These are phyloP conservation scores for Hydrangea macrophylla DNA, from an alignment of 148 eudicot genomes.

Conservation along the genomic window DNA sequence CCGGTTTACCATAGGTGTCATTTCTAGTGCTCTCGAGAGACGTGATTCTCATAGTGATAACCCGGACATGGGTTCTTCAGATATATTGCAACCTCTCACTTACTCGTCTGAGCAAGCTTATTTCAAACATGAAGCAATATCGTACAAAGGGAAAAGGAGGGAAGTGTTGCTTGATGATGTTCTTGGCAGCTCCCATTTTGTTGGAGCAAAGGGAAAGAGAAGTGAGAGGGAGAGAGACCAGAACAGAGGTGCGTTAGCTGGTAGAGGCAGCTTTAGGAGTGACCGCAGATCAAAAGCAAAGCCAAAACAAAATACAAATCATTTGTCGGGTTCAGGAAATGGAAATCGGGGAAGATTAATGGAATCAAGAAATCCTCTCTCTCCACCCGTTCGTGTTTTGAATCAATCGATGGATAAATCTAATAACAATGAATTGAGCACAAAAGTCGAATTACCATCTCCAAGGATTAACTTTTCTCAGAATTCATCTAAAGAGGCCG, in stretches of 20 bases:
- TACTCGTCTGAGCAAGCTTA: slow-evolving; percentile 23
- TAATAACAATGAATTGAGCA: slow-evolving; percentile 12
- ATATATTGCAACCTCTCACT: slow-evolving; percentile 21
- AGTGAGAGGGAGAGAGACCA: slow-evolving; percentile 28
- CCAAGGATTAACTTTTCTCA: slow-evolving; percentile 16
- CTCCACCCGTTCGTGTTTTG: slow-evolving; percentile 8
- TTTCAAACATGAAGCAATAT: slow-evolving; percentile 19
- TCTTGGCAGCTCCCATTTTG: slow-evolving; percentile 12
- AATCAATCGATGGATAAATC: slow-evolving; percentile 17
- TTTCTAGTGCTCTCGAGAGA: slow-evolving; percentile 22
- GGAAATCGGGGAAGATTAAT: background rate
- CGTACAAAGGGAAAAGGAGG: slow-evolving; percentile 25
- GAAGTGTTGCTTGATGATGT: slow-evolving; percentile 37
- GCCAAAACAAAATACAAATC: slow-evolving; percentile 19
- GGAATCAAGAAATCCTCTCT: slow-evolving; percentile 3
- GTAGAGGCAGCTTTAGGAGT: slow-evolving; percentile 14
- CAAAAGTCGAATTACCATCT: slow-evolving; percentile 12
- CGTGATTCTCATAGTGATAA: slow-evolving; percentile 27
- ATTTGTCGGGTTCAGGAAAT: slow-evolving; percentile 7
- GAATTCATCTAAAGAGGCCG: slow-evolving; percentile 20
- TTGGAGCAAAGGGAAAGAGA: slow-evolving; percentile 34
- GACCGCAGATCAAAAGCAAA: slow-evolving; percentile 27
- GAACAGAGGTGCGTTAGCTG: slow-evolving; percentile 14
- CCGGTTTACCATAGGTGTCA: slow-evolving; percentile 13
- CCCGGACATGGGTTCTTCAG: slow-evolving; percentile 23